phyloP scores from a whole-genome alignment of 805 yeast genomes.

The Lachancea sp. region DNA sequence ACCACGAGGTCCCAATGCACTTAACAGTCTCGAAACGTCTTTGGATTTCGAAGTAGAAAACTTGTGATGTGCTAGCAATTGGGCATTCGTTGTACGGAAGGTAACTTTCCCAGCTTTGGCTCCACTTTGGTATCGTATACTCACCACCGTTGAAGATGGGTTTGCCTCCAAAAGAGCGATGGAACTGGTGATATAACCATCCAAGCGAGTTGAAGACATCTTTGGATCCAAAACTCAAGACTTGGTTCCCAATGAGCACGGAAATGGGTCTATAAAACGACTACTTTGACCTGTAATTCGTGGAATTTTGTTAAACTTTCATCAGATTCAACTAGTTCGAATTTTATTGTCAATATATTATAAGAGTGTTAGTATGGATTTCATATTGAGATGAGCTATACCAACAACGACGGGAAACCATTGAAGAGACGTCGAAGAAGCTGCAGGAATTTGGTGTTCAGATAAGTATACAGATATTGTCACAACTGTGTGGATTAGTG shows the following conservation, averaged over 20 bases:
- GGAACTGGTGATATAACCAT: conserved; percentile 38
- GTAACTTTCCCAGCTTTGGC: conserved; percentile 18
- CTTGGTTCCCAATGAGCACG: background rate
- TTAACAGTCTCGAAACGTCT: conserved; percentile 66
- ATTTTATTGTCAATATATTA: too few species aligned
- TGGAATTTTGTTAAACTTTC: too few species aligned
- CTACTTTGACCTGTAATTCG: too few species aligned
- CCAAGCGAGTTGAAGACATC: conserved; percentile 29
- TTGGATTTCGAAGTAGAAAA: conserved; percentile 56
- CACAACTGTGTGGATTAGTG: too few species aligned
- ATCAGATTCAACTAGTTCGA: too few species aligned
- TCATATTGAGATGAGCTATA: too few species aligned
- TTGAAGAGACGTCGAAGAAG: too few species aligned
- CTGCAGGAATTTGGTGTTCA: too few species aligned
- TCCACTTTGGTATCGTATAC: conserved; percentile 32
- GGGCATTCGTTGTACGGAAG: conserved; percentile 62
- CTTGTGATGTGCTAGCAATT: conserved; percentile 53
- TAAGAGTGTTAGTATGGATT: too few species aligned
- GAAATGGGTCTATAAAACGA: too few species aligned
- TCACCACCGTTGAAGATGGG: conserved; percentile 32
- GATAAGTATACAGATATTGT: too few species aligned
- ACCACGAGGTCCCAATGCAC: conserved; percentile 67
- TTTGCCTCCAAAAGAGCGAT: conserved; percentile 38
- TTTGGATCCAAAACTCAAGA: background rate
- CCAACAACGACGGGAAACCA: too few species aligned